Base-by-base conservation (phyloP, 768 basidiomycete genomes). In the Gloeopeniophorella convolvens region DNA sequence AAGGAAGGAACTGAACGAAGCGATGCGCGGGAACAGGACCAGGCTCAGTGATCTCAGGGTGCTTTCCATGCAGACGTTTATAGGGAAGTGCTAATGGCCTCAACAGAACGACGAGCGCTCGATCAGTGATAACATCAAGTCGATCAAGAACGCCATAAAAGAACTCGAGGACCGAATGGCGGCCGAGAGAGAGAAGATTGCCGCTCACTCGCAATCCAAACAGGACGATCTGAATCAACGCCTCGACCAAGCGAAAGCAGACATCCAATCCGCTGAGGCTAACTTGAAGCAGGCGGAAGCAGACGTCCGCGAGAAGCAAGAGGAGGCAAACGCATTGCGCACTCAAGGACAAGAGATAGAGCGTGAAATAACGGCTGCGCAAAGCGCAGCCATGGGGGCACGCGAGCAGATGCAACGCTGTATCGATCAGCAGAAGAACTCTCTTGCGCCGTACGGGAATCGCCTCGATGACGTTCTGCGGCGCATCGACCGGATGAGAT, bases 391-490 rank as follows among this genome's bases (percentile, higher is more conserved):
- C 46, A 55, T 60, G 12, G 67, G 75, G 13, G 72, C 69, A 42
- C 69, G 80, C 30, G 65, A 65, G 9, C 75, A 78, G 68, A 78
- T 86, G 45, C 59, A 60, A 35, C 67, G 69, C 20, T 76, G 76
- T 35, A 69, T 64, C 36, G 71, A 75, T 40, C 70, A 74, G 32
- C 78, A 80, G 58, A 72, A 74, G 53, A 80, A 86, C 59, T 72
- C 68, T 34, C 72, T 83, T 13, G 70, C 78, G 9, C 73, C 80
- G 2, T 89, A 80, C 56, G 88, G 88, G 2, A 64, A 61, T 27
- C 71, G 80, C 39, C 81, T 89, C 62, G 76, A 79, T 51, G 59
- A 58, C 0, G 73, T 90, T 7, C 59, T 88, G 36, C 71, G 72
- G 9, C 68, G 65, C 33, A 80, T 93, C 46, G 62, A 66, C 36